Conservation (phyloP, 2,329 filamentous ascomycete genomes). For the Aspergillus awamori region DNA sequence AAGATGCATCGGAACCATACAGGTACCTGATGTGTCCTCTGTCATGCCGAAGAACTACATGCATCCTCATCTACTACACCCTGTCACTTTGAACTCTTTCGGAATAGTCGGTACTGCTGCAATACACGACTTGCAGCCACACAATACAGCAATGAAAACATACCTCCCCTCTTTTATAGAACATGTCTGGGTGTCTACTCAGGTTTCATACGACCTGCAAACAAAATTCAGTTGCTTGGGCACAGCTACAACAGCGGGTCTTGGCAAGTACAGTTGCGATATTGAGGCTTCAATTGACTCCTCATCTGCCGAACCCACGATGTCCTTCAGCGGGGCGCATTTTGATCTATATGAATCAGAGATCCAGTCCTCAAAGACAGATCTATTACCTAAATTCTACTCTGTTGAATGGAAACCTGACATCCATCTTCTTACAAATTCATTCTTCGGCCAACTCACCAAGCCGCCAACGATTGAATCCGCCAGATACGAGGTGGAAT, state of each 20-base stretch:
- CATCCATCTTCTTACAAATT: no score
- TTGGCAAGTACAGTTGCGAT: not conserved
- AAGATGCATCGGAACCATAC: conserved; percentile 27
- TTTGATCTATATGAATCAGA: not conserved
- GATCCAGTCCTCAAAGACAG: not conserved
- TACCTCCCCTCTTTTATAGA: not conserved
- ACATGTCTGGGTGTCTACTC: not conserved
- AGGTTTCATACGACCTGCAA: not conserved
- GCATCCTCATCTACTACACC: conserved; percentile 40
- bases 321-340: not conserved
- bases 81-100: conserved; percentile 40
- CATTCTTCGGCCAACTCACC: not conserved
- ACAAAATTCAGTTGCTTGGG: not conserved
- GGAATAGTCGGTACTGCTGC: conserved; percentile 35
- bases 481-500: conserved; percentile 12
- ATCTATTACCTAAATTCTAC: not conserved
- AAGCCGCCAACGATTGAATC: not conserved
- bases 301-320: not conserved
- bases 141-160: conserved; percentile 5
- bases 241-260: not conserved
- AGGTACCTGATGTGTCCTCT: conserved; percentile 32
- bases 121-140: conserved; percentile 24
- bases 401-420: conserved; percentile 33
- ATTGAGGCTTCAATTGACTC: not conserved
- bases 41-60: conserved; percentile 39